phyloP scores from a whole-genome alignment of 495 filamentous ascomycete species.

The Talaromyces nanjingensis region DNA sequence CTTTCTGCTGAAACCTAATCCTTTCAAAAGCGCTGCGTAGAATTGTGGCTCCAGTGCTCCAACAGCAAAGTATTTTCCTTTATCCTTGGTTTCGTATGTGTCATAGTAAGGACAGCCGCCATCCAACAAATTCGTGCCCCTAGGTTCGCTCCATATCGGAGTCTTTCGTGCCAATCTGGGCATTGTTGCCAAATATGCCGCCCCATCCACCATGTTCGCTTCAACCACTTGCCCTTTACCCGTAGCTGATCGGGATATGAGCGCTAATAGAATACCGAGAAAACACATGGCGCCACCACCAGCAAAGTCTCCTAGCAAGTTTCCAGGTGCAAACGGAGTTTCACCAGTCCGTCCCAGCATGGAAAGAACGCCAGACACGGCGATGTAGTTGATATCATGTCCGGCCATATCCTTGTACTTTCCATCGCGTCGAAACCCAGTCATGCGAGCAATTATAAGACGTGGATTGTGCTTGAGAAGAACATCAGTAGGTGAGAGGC shows the following conservation, averaged over 20 bases:
- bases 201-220: conserved; percentile 94
- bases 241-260: conserved; percentile 34
- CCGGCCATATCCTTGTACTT: conserved; percentile 83
- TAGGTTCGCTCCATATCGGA: conserved; percentile 48
- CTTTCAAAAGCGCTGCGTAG: conserved; percentile 58
- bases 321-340: conserved; percentile 71
- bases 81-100: conserved; percentile 76
- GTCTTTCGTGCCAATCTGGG: conserved; percentile 56
- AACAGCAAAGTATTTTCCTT: conserved; percentile 76
- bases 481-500: conserved; percentile 56
- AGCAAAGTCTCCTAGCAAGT: conserved; percentile 85
- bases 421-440: conserved; percentile 82
- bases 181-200: conserved; percentile 68
- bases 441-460: conserved; percentile 76
- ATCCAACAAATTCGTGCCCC: conserved; percentile 77
- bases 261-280: conserved; percentile 42
- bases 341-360: conserved; percentile 64
- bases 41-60: conserved; percentile 87
- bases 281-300: conserved; percentile 81
- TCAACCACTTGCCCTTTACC: conserved; percentile 84
- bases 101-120: conserved; percentile 83
- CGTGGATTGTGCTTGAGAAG: conserved; percentile 64
- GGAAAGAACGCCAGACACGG: conserved; percentile 71
- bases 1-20: conserved; percentile 48
- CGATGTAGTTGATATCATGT: conserved; percentile 97